Percentiles rank a stretch among this genome's conserved stretches.
These are phyloP conservation scores for Stemphylium beticola DNA, from an alignment of 2,329 filamentous ascomycete species.

Conservation along the genomic window DNA sequence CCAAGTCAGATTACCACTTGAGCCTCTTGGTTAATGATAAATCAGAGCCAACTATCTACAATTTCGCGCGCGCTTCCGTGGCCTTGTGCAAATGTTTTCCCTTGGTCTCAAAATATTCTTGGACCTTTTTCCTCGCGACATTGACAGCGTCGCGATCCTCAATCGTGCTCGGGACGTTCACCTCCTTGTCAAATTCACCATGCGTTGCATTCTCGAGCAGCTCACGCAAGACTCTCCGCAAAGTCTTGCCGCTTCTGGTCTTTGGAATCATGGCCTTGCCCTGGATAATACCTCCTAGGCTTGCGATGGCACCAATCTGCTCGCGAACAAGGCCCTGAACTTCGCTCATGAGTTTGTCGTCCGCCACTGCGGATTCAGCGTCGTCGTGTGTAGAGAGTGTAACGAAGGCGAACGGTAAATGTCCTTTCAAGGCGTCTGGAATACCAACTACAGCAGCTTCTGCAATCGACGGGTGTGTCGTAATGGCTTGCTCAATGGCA, in stretches of 20 bases:
- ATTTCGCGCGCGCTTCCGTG: constrained; percentile 51
- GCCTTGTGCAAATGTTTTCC: constrained; percentile 47
- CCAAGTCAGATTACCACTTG: too few species aligned
- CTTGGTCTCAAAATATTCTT: constrained; percentile 72
- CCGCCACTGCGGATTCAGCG: constrained; percentile 59
- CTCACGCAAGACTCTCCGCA: constrained; percentile 81
- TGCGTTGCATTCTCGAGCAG: constrained; percentile 81
- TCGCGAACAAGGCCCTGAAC: constrained; percentile 75
- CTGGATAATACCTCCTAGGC: constrained; percentile 83
- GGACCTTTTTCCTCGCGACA: constrained; percentile 72
- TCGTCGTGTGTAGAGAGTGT: constrained; percentile 62
- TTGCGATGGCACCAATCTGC: constrained; percentile 87
- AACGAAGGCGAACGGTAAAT: constrained; percentile 90
- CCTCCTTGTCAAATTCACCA: constrained; percentile 73
- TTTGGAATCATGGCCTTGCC: constrained; percentile 88
- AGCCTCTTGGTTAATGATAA: background rate
- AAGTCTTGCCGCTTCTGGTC: constrained; percentile 89
- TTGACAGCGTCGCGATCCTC: constrained; percentile 79
- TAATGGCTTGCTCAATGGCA: constrained; percentile 88
- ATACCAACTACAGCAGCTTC: constrained; percentile 88
- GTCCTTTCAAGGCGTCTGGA: constrained; percentile 85
- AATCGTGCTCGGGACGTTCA: constrained; percentile 81
- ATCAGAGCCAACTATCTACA: constrained; percentile 38
- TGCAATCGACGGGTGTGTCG: constrained; percentile 76
- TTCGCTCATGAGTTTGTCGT: constrained; percentile 61